Base-by-base conservation (phyloP, 148 eudicot species). In the Gaultheria prostrata region DNA sequence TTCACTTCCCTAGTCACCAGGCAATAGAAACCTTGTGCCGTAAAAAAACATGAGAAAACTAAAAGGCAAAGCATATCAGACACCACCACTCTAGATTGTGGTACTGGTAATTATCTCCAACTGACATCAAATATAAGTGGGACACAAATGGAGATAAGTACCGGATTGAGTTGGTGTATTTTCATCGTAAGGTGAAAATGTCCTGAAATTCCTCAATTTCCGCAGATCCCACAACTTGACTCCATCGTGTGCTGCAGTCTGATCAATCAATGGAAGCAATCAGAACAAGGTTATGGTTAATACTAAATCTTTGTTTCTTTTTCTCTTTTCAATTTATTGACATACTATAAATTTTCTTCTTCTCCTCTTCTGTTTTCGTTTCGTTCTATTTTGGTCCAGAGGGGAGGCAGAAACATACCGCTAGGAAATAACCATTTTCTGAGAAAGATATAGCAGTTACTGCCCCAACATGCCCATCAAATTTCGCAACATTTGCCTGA, bases 171-270 rank as follows among this genome's bases (percentile, higher is more conserved):
- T 93, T 10, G 98, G 91, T 45, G 93, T 90, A 61, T 89, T 88
- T 70, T 90, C 89, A 73, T 93, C 97, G 78, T 91, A 95, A 10
- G 95, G 93, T 51, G 97, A 57, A 61, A 97, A 90, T 43, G 93
- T 91, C 83, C 99, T 87, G 83, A 97, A 97, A 81, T 97, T 97
- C 88, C 80, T 94, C 89, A 97, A 76, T 87, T 90, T 97, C 33
- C 99, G 97, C 12, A 97, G 89, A 92, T 97, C 99, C 98, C 98
- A 97, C 76, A 97, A 91, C 86, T 93, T 97, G 46, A 97, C 99
- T 80, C 98, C 99, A 85, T 97, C 99, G 81, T 90, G 92, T 67
- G 99, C 98, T 35, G 99, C 95, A 90, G 98, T 93, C 99, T 97
- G 91, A 82, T 72, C 33, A 77, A 80, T 75, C 76, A 32, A 75